Conservation (phyloP, 73 alveolate species). For the Uronychia setigera region DNA sequence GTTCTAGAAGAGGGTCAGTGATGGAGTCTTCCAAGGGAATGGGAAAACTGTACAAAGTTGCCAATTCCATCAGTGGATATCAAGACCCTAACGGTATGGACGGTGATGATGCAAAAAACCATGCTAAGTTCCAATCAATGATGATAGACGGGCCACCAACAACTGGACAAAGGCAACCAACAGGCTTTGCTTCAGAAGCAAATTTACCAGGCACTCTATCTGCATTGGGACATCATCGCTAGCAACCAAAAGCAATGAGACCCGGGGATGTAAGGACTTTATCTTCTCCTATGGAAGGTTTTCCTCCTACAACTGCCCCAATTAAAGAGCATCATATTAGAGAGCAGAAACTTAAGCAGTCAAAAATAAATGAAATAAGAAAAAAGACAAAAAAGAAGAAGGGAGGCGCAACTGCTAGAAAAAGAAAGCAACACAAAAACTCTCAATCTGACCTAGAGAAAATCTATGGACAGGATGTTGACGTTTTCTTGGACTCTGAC, state of each 20-base stretch:
- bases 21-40: not conserved
- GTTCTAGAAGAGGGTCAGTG: slow-evolving; percentile 2
- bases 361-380: not conserved
- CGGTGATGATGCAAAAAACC: not conserved
- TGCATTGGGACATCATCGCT: not conserved
- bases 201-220: not conserved
- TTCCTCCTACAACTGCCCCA: not conserved
- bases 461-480: slow-evolving; percentile 23
- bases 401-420: not conserved
- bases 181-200: not conserved
- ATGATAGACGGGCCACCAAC: not conserved
- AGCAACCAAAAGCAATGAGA: not conserved
- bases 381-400: slow-evolving; percentile 5
- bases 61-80: not conserved
- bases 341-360: not conserved
- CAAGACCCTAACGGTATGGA: not conserved
- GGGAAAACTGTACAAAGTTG: slow-evolving; percentile 7
- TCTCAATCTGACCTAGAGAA: slow-evolving; percentile 13
- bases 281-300: not conserved
- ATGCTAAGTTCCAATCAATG: not conserved
- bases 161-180: not conserved
- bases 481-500: slow-evolving; percentile 29
- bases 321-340: not conserved
- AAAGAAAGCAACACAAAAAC: not conserved
- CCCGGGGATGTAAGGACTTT: not conserved